These are phyloP conservation scores for Podila epicladia DNA, from an alignment of 192 early-diverging fungal species.

Conservation along the genomic window DNA sequence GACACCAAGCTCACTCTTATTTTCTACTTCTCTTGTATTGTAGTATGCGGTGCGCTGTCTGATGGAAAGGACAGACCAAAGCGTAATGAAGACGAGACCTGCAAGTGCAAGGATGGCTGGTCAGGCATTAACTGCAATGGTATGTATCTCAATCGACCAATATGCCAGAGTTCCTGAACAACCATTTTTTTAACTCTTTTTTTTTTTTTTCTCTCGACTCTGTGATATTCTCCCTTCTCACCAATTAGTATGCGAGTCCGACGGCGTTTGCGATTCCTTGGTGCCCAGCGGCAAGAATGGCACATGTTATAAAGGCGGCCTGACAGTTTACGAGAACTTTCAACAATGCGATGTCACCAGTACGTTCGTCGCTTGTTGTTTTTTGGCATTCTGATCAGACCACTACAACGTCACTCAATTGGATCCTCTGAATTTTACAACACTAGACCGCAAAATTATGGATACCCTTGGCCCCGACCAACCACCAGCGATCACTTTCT, in stretches of 20 bases:
- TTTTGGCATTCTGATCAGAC: background rate
- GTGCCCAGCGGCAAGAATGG: slow-evolving; percentile 76
- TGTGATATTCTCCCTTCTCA: background rate
- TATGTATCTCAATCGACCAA: slow-evolving; percentile 18
- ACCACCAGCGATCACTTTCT: slow-evolving; percentile 82
- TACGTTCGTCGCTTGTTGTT: slow-evolving; percentile 40
- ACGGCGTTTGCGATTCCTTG: slow-evolving; percentile 72
- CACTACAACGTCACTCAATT: no score
- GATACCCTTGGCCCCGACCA: slow-evolving; percentile 67
- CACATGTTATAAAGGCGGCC: slow-evolving; percentile 78
- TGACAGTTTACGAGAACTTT: slow-evolving; percentile 72
- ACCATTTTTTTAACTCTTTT: background rate
- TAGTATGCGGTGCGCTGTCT: slow-evolving; percentile 79
- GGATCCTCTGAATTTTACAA: slow-evolving; percentile 11
- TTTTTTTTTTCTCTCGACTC: background rate
- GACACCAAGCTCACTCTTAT: background rate
- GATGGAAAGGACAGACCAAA: slow-evolving; percentile 69
- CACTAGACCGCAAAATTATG: slow-evolving; percentile 64
- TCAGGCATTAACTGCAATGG: slow-evolving; percentile 95
- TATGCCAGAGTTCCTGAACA: background rate
- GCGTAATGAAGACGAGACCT: slow-evolving; percentile 62
- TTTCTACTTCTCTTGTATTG: background rate
- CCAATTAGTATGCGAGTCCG: slow-evolving; percentile 65
- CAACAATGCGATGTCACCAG: slow-evolving; percentile 83
- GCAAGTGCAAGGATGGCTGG: slow-evolving; percentile 89